Evolutionary conservation across 176 grass and related monocot genomes (phyloP), one percentile per base, ranked within the genome.

Genomic region (Oryza meridionalis): DNA sequence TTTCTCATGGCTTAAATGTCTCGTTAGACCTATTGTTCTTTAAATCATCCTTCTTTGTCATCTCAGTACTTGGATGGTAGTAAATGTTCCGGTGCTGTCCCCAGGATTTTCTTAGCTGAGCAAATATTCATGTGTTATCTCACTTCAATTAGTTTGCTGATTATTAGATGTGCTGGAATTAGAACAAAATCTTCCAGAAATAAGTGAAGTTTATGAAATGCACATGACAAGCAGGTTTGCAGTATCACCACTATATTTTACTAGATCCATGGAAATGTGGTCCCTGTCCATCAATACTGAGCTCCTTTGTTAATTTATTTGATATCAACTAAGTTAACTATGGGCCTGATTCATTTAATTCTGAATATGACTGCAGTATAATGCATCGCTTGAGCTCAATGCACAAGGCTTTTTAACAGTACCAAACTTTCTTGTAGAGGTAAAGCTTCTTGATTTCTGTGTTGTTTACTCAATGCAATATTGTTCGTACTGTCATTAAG

Each of bases 371-470:
- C 87, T 91, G 79, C 86, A 98, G 96, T 84, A 98, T 58, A 98
- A 91, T 87, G 96, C 96, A 71, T 95, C 89, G 4, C 67, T 94
- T 38, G 95, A 93, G 85, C 95, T 98, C 42, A 85, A 40, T 7
- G 65, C 53, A 29, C 85, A 83, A 49, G 95, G 90, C 73, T 98
- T 98, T 82, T 75, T 89, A 83, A 98, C 91, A 77, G 74, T 98
- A 32, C 92, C 93, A 26, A 88, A 88, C 76, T 95, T 93, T 88
- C 90, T 98, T 84, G 80, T 98, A 61, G 80, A 93, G 92, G 92
- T 97, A 83, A 81, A 38, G 40, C 74, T 81, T 82, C 51, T 62
- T 73, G 80, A 14, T 63, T 69, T 74, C 47, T 69, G 17, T 73
- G 16, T 40, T 82, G 11, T 73, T 37, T 63, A 67, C 6, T 61